Evolutionary conservation across 2,329 filamentous ascomycete genomes (phyloP).

Genomic region (Aspergillus sp.): DNA sequence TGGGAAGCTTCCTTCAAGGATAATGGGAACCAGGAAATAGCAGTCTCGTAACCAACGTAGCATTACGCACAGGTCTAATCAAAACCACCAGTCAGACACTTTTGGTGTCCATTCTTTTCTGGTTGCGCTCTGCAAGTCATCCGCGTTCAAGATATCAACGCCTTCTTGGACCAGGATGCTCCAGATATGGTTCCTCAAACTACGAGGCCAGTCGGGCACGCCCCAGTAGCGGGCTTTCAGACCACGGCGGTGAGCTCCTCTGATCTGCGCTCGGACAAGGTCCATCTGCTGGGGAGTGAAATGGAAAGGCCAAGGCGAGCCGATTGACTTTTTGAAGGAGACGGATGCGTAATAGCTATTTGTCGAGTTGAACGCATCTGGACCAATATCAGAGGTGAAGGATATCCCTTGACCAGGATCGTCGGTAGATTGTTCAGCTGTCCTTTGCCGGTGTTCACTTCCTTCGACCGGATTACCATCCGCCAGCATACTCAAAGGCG

Average conservation of each 20-base stretch:
- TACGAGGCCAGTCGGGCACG: conserved; percentile 46
- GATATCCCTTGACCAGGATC: conserved; percentile 39
- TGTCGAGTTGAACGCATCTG: conserved; percentile 36
- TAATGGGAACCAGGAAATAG: too few species aligned
- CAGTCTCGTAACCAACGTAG: too few species aligned
- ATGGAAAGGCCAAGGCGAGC: conserved; percentile 41
- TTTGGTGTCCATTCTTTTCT: conserved; percentile 38
- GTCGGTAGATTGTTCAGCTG: conserved; percentile 4
- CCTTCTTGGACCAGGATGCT: conserved; percentile 44
- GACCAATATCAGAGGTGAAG: conserved; percentile 28
- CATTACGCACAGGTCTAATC: too few species aligned
- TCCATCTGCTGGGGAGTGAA: conserved; percentile 39
- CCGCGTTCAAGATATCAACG: conserved; percentile 49
- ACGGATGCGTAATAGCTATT: conserved; percentile 52
- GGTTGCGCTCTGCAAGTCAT: conserved; percentile 45
- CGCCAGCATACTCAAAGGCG: conserved; percentile 37
- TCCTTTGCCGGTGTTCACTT: neutral
- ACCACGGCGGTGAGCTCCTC: conserved; percentile 42
- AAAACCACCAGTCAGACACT: conserved; percentile 26
- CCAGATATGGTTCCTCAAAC: conserved; percentile 48
- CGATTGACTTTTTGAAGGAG: conserved; percentile 42
- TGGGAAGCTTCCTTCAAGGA: too few species aligned
- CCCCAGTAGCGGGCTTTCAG: conserved; percentile 51
- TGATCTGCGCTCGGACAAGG: conserved; percentile 43
- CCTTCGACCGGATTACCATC: conserved; percentile 7